Conservation (phyloP, 139 green algal species). For the Yamagishiella unicocca region DNA sequence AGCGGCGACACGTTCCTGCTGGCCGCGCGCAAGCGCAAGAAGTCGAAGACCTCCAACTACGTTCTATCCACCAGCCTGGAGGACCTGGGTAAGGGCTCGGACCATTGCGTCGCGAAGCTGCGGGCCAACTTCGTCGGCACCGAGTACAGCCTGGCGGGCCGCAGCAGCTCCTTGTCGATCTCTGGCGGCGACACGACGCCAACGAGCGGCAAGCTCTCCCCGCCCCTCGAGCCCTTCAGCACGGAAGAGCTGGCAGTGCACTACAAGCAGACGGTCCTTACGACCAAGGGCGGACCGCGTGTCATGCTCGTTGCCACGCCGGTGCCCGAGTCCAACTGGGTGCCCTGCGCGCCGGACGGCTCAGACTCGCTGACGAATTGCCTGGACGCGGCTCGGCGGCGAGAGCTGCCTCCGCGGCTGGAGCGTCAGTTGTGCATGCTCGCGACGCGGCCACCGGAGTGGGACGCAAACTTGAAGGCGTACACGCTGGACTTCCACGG, state of each 20-base stretch:
- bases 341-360: slow-evolving; percentile 22
- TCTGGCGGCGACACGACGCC: too few relatives aligned
- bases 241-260: slow-evolving; percentile 58
- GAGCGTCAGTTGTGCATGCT: slow-evolving; percentile 66
- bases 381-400: slow-evolving; percentile 52
- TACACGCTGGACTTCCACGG: slow-evolving; percentile 98
- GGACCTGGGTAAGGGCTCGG: slow-evolving; percentile 19
- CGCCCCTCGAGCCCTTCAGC: slow-evolving; percentile 41
- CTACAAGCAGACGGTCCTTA: slow-evolving; percentile 62
- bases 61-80: slow-evolving; percentile 22
- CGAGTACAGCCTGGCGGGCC: slow-evolving; percentile 75
- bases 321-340: slow-evolving; percentile 38
- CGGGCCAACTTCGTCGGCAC: slow-evolving; percentile 93
- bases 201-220: neutral
- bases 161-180: too few relatives aligned
- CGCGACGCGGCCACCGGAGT: slow-evolving; percentile 60
- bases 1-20: slow-evolving; percentile 81
- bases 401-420: slow-evolving; percentile 52
- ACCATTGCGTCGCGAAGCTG: slow-evolving; percentile 51
- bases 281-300: slow-evolving; percentile 47
- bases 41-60: slow-evolving; percentile 66
- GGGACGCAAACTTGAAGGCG: slow-evolving; percentile 64
- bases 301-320: slow-evolving; percentile 50
- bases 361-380: slow-evolving; percentile 49
- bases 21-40: slow-evolving; percentile 88